Base-by-base conservation (phyloP, 139 green algal genomes). In the Nannochloris sp. region DNA sequence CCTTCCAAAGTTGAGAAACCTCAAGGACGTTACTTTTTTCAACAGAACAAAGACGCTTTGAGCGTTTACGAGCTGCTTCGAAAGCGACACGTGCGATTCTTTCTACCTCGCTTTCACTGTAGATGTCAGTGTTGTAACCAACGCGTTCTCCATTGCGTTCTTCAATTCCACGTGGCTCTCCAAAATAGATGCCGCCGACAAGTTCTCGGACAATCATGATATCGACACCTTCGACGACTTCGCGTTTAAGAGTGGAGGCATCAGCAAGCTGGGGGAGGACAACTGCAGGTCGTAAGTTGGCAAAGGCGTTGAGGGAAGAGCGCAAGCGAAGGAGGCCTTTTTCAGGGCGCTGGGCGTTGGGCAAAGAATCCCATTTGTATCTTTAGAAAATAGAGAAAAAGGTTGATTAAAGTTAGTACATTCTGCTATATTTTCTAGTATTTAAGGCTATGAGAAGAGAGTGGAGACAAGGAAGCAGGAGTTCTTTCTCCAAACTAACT, bases 181-280 rank as follows among this genome's bases (percentile, higher is more conserved):
- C 94, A 79, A 98, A 99, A 85, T 99, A 99, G 75, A 99, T 98
- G 60, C 89, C 93, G 15, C 93, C 89, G 23, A 92, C 91, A 29
- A 99, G 87, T 81, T 99, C 94, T 2, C 94, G 73, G 44, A 99
- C 90, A 48, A 99, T 97, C 70, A 99, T 88, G 81, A 99, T 97
- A 79, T 99, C 94, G 33, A 96, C 89, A 1, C 94, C 94, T 70
- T 89, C 80, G 12, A 99, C 91, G 32, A 99, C 79, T 70, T 97
- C 89, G 5, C 73, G 68, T 78, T 98, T 98, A 13, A 98, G 82
- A 2, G 86, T 88, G 24, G 92, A 98, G 25, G 89, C 88, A 64
- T 96, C 90, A 13, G 89, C 87, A 15, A 99, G 87, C 76, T 94
- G 86, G 1, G 76, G 80, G 36, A 90, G 80, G 46, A 99, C 91